Evolutionary conservation across 148 eudicot species (phyloP), one percentile per base, ranked within the genome.

Genomic region (Polygonum maritimum): DNA sequence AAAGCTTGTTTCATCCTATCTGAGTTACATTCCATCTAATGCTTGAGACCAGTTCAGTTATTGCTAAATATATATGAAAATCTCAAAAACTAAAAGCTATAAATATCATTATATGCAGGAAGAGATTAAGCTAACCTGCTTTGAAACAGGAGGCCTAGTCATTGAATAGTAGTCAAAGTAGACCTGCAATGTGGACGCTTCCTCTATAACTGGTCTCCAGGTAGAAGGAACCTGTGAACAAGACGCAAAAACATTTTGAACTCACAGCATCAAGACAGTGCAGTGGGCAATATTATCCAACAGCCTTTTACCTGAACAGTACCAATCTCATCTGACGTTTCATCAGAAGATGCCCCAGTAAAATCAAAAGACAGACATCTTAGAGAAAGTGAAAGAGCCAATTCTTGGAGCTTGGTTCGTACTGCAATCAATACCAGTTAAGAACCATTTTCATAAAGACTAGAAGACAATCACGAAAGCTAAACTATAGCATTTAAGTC

Each of bases 311-410:
- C 98, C 98, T 95, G 97, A 52, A 88, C 85, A 81, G 91, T 83
- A 49, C 91, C 92, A 76, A 84, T 82, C 77, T 95, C 99, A 78
- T 95, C 99, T 75, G 97, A 88, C 78, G 89, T 91, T 86, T 93
- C 99, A 87, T 95, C 97, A 80, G 82, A 73, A 73, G 91, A 79
- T 74, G 90, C 81, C 70, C 92, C 96, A 85, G 85, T 83, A 82
- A 90, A 95, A 82, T 95, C 97, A 82, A 85, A 95, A 44, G 99
- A 90, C 74, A 95, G 77, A 77, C 96, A 95, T 84, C 84, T 90
- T 39, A 87, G 82, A 35, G 99, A 89, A 74, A 95, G 89, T 51
- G 91, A 87, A 41, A 95, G 96, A 79, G 97, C 97, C 83, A 86
- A 75, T 81, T 95, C 96, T 82, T 92, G 97, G 84, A 95, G 83